These are phyloP conservation scores for Paramecium sexaurelia DNA, from an alignment of 73 alveolate species.

Conservation along the genomic window DNA sequence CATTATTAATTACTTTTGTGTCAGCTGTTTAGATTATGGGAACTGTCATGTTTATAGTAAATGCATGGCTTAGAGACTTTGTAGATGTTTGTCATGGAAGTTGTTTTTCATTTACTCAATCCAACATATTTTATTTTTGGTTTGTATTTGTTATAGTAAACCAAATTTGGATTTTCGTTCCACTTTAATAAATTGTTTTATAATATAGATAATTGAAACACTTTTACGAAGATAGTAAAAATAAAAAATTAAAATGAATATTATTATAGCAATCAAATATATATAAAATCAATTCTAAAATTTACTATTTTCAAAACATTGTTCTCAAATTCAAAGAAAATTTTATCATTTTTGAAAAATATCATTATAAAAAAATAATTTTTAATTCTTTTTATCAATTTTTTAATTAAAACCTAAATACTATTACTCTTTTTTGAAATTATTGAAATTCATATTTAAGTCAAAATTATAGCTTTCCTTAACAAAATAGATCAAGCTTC, in stretches of 20 bases:
- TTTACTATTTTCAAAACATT: too few relatives aligned
- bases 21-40: conserved; percentile 45
- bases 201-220: neutral
- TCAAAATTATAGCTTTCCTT: too few relatives aligned
- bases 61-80: conserved; percentile 21
- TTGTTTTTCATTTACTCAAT: conserved; percentile 42
- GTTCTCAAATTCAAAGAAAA: too few relatives aligned
- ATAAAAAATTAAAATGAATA: neutral
- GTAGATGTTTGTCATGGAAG: conserved; percentile 42
- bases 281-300: too few relatives aligned
- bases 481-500: too few relatives aligned
- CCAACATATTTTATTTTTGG: conserved; percentile 64
- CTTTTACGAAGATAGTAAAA: neutral
- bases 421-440: too few relatives aligned
- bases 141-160: conserved; percentile 57
- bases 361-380: too few relatives aligned
- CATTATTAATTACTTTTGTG: neutral
- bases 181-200: conserved; percentile 19
- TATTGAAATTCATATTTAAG: too few relatives aligned
- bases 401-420: too few relatives aligned
- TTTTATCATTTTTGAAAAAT: too few relatives aligned
- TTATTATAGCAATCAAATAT: neutral
- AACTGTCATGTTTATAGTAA: neutral
- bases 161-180: conserved; percentile 62
- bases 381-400: too few relatives aligned